A percentile compares a stretch with the other conserved stretches of the same genome.
Evolutionary conservation across 768 basidiomycete species (phyloP).

Genomic region (Pisolithus marmoratus): DNA sequence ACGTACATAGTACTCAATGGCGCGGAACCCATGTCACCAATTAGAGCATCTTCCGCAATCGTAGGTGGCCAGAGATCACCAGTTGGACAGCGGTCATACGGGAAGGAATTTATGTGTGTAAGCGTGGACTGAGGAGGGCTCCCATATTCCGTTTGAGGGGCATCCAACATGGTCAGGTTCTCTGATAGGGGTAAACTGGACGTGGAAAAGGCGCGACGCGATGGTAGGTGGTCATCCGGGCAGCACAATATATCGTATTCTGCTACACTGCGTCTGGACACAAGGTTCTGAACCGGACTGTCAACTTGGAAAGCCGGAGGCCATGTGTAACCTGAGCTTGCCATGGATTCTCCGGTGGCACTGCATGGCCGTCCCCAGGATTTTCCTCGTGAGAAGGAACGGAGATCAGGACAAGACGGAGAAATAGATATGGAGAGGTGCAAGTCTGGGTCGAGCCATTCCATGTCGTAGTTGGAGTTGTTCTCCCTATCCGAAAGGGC

Average conservation of each 20-base stretch:
- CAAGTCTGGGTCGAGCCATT: conserved; percentile 2
- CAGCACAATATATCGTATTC: conserved; percentile 6
- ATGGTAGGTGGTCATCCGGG: conserved; percentile 1
- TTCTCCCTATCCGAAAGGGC: conserved; percentile 20
- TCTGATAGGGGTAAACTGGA: conserved; percentile 8
- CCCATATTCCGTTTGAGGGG: conserved; percentile 14
- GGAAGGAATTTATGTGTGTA: conserved; percentile 9
- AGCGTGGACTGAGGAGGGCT: conserved; percentile 14
- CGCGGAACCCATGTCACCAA: neutral
- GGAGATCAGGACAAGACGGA: conserved; percentile 1
- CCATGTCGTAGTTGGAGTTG: conserved; percentile 2
- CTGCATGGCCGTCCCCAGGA: conserved; percentile 7
- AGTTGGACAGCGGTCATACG: conserved; percentile 13
- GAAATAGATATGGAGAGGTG: conserved; percentile 8
- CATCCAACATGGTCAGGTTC: conserved; percentile 2
- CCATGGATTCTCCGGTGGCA: neutral
- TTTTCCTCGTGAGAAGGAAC: conserved; percentile 12
- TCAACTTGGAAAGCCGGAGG: conserved; percentile 5
- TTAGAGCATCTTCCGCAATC: neutral
- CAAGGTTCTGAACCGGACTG: conserved; percentile 2
- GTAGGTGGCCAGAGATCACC: conserved; percentile 17
- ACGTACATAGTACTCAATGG: conserved; percentile 2
- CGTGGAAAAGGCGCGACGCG: conserved; percentile 10
- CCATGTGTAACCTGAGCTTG: conserved; percentile 17
- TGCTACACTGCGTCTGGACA: conserved; percentile 4